A percentile compares a stretch with the other conserved stretches of the same genome.
Conservation (phyloP, 2,329 filamentous ascomycete species). For the Hymenoscyphus fructigenus region DNA sequence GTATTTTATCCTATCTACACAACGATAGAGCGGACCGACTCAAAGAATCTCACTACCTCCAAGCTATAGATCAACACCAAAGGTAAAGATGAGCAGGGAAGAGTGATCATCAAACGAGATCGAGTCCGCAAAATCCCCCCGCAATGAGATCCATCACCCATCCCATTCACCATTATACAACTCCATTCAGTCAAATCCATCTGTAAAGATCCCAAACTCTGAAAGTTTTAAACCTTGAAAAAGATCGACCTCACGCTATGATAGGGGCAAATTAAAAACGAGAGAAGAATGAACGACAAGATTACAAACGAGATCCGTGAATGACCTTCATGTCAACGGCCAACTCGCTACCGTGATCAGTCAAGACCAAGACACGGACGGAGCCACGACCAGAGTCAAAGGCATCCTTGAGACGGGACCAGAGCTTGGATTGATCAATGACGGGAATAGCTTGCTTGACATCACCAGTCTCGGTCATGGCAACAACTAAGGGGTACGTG, state of each 20-base stretch:
- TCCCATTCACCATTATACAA: conserved; percentile 25
- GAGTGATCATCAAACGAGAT: background rate
- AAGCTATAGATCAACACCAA: conserved; percentile 22
- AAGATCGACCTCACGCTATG: conserved; percentile 24
- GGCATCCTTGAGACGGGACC: conserved; percentile 73
- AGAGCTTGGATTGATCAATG: conserved; percentile 91
- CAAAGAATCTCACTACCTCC: conserved; percentile 16
- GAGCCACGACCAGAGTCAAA: conserved; percentile 92
- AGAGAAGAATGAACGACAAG: conserved; percentile 11
- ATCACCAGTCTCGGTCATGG: conserved; percentile 97
- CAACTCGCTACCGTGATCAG: conserved; percentile 88
- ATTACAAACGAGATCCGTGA: conserved; percentile 68
- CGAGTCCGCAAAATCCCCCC: conserved; percentile 15
- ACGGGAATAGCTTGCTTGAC: conserved; percentile 95
- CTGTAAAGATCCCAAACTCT: conserved; percentile 6
- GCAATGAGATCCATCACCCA: conserved; percentile 13
- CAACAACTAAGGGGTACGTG: conserved; percentile 58
- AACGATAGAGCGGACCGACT: conserved; percentile 5
- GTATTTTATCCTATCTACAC: conserved; percentile 23
- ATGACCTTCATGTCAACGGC: conserved; percentile 99
- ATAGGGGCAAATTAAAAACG: conserved; percentile 14
- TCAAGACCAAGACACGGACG: conserved; percentile 93
- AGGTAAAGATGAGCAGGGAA: conserved; percentile 18
- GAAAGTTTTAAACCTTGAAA: conserved; percentile 3
- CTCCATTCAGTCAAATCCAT: conserved; percentile 16